Evolutionary conservation across 495 filamentous ascomycete genomes (phyloP).

Genomic region (Penicillium simplicissimum): DNA sequence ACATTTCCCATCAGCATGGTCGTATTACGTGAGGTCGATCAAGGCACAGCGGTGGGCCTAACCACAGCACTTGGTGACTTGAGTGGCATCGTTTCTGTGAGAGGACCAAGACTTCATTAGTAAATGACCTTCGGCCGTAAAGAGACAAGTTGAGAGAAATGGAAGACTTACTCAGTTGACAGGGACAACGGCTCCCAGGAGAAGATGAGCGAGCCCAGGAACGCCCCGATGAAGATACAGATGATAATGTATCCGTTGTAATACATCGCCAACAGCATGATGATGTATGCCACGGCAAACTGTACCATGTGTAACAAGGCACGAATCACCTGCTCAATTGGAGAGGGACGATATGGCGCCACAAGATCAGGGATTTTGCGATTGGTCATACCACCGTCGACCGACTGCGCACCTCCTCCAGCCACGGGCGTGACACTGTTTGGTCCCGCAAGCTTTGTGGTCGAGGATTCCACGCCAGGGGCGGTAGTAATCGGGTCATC

Average conservation of each 20-base stretch:
- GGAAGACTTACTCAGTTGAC: slow-evolving; percentile 18
- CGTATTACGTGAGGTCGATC: not conserved
- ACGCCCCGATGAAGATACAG: slow-evolving; percentile 53
- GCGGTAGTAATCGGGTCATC: slow-evolving; percentile 12
- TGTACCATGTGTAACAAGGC: slow-evolving; percentile 64
- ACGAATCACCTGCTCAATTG: slow-evolving; percentile 61
- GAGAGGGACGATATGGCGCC: slow-evolving; percentile 45
- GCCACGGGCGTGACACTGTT: not conserved
- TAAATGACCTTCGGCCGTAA: not conserved
- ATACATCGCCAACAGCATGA: slow-evolving; percentile 71
- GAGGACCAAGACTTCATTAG: not conserved
- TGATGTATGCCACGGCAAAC: slow-evolving; percentile 69
- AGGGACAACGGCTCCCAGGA: slow-evolving; percentile 49
- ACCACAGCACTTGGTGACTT: slow-evolving; percentile 40
- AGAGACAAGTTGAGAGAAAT: not conserved
- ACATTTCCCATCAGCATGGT: not conserved
- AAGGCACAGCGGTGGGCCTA: slow-evolving; percentile 1
- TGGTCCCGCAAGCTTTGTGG: not conserved
- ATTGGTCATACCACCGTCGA: not conserved
- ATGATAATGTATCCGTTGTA: slow-evolving; percentile 58
- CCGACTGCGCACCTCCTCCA: not conserved
- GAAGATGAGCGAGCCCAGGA: slow-evolving; percentile 59
- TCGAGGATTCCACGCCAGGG: not conserved
- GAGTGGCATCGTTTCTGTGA: slow-evolving; percentile 37
- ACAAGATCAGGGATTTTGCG: not conserved